A percentile compares a stretch with the other conserved stretches of the same genome.
phyloP scores from a whole-genome alignment of 306 rosid genomes.

The Prunus persica region DNA sequence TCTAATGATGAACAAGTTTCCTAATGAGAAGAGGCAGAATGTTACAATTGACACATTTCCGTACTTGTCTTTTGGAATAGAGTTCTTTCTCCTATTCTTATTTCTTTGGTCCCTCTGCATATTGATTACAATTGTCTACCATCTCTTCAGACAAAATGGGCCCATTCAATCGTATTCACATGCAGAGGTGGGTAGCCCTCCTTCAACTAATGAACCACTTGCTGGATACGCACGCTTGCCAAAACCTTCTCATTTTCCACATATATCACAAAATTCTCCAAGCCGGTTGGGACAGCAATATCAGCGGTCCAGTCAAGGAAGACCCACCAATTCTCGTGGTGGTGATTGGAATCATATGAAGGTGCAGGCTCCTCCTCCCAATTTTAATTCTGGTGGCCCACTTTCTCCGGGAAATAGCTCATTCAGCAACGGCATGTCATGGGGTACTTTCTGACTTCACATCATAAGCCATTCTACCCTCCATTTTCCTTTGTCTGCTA shows the following conservation, averaged over 20 bases:
- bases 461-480: conserved; percentile 13
- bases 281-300: conserved; percentile 93
- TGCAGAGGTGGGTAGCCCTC: conserved; percentile 69
- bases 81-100: neutral
- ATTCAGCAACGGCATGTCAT: conserved; percentile 59
- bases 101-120: neutral
- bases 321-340: conserved; percentile 44
- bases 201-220: conserved; percentile 48
- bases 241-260: conserved; percentile 75
- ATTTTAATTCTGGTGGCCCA: conserved; percentile 61
- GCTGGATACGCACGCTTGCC: conserved; percentile 54
- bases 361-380: conserved; percentile 65
- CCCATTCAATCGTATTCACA: conserved; percentile 62
- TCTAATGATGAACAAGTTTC: neutral
- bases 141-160: conserved; percentile 59
- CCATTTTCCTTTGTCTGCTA: conserved; percentile 10
- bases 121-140: conserved; percentile 2
- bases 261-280: conserved; percentile 69
- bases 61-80: neutral
- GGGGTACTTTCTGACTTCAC: conserved; percentile 67
- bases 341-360: conserved; percentile 78
- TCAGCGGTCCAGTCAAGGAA: conserved; percentile 65
- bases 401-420: conserved; percentile 79
- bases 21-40: neutral
- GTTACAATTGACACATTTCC: neutral